Percentiles rank a stretch among this genome's conserved stretches.
These are phyloP conservation scores for Metschnikowia drakensbergensis DNA, from an alignment of 805 yeast genomes.

Conservation along the genomic window DNA sequence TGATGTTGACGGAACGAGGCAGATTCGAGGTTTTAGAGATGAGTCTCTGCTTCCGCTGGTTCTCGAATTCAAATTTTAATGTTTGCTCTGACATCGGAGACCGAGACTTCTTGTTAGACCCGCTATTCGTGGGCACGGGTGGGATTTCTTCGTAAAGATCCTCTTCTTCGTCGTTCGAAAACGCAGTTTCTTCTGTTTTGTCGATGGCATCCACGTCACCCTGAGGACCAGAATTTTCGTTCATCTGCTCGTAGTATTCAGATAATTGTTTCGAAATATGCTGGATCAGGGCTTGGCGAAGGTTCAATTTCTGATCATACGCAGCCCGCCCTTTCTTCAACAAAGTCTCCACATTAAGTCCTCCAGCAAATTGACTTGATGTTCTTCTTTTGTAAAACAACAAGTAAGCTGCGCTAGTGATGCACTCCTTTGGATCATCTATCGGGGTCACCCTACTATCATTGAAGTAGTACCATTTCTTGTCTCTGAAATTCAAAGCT, in stretches of 20 bases:
- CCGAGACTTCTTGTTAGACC: conserved; percentile 15
- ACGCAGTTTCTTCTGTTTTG: neutral
- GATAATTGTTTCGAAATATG: conserved; percentile 12
- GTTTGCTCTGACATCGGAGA: conserved; percentile 17
- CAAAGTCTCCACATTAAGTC: conserved; percentile 18
- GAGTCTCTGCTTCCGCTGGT: conserved; percentile 19
- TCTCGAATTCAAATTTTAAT: conserved; percentile 15
- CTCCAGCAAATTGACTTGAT: conserved; percentile 18
- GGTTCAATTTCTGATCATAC: conserved; percentile 37
- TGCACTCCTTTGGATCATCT: conserved; percentile 55
- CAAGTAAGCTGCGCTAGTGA: conserved; percentile 80
- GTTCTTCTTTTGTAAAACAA: conserved; percentile 71
- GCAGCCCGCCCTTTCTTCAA: conserved; percentile 45
- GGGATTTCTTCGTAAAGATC: conserved; percentile 11
- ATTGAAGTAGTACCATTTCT: conserved; percentile 84
- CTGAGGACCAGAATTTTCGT: conserved; percentile 18
- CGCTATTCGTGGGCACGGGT: neutral
- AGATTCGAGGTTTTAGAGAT: conserved; percentile 17
- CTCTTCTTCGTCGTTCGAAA: conserved; percentile 7
- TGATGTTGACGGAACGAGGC: conserved; percentile 18
- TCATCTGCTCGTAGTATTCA: conserved; percentile 15
- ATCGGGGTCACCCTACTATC: conserved; percentile 68
- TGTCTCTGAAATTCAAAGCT: conserved; percentile 72
- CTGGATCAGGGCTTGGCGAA: conserved; percentile 32
- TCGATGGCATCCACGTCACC: neutral